phyloP scores from a whole-genome alignment of 2,329 filamentous ascomycete species.

The Pseudogymnoascus sp. region DNA sequence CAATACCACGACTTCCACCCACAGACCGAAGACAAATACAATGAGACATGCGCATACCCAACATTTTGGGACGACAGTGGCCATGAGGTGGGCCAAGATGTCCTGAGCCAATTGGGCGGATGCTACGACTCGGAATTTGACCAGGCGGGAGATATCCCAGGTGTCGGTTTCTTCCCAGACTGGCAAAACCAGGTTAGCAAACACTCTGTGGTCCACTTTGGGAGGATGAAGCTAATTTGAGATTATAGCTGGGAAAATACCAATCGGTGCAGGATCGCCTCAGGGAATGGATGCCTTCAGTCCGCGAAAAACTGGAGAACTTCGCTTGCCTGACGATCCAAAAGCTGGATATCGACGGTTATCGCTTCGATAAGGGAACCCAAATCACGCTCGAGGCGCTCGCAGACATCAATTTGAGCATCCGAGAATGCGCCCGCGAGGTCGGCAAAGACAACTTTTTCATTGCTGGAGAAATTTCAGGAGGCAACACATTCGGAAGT shows the following conservation, averaged over 20 bases:
- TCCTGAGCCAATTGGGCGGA: constrained; percentile 23
- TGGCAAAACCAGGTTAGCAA: constrained; percentile 7
- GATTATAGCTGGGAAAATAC: constrained; percentile 58
- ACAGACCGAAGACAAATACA: constrained; percentile 33
- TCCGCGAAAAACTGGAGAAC: constrained; percentile 48
- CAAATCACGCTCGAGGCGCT: constrained; percentile 57
- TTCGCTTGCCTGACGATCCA: constrained; percentile 57
- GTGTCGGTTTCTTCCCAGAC: background rate
- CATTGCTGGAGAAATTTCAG: constrained; percentile 55
- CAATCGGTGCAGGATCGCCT: constrained; percentile 60
- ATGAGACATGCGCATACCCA: constrained; percentile 49
- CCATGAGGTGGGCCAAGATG: constrained; percentile 47
- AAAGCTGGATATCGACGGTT: constrained; percentile 57
- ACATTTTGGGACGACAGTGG: constrained; percentile 55
- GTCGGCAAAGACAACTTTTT: constrained; percentile 58
- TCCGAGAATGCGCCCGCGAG: constrained; percentile 48
- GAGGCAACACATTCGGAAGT: constrained; percentile 52
- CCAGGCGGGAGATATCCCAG: constrained; percentile 39
- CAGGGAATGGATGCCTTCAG: constrained; percentile 53
- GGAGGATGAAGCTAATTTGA: constrained; percentile 55
- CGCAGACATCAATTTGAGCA: constrained; percentile 48
- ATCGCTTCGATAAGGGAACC: constrained; percentile 59
- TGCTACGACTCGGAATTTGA: constrained; percentile 51
- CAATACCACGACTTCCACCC: constrained; percentile 51
- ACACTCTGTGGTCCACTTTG: constrained; percentile 30